Percentiles rank a stretch among this genome's conserved stretches.
Evolutionary conservation across 73 alveolate species (phyloP).

Genomic region (Uronychia setigera): DNA sequence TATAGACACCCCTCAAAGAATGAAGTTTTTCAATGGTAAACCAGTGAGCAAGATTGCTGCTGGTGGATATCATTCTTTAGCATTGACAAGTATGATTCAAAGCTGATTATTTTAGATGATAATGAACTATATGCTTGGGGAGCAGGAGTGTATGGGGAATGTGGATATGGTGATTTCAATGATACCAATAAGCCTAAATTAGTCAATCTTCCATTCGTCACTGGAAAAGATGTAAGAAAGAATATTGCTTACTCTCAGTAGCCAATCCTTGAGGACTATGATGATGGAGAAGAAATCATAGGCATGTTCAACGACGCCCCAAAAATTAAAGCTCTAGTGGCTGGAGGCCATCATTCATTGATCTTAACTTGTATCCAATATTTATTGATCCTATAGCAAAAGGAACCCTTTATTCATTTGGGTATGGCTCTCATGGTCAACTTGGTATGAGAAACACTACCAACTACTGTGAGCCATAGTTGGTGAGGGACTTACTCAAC

Average conservation of each 20-base stretch:
- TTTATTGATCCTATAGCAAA: constrained; percentile 21
- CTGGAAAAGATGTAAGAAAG: constrained; percentile 21
- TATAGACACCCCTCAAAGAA: constrained; percentile 78
- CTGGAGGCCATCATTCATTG: constrained; percentile 97
- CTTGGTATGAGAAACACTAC: constrained; percentile 89
- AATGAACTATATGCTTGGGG: constrained; percentile 95
- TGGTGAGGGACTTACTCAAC: constrained; percentile 84
- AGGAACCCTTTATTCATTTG: constrained; percentile 95
- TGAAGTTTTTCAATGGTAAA: constrained; percentile 68
- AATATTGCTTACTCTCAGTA: background rate
- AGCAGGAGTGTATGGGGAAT: constrained; percentile 95
- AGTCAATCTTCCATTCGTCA: constrained; percentile 63
- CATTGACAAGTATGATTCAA: constrained; percentile 64
- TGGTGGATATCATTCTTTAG: constrained; percentile 98
- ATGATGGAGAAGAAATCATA: constrained; percentile 25
- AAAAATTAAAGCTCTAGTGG: constrained; percentile 75
- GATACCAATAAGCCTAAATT: constrained; percentile 69
- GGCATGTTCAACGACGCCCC: constrained; percentile 26
- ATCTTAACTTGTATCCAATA: constrained; percentile 70
- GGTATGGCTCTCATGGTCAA: constrained; percentile 97
- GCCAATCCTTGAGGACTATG: constrained; percentile 22
- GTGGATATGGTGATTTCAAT: constrained; percentile 89
- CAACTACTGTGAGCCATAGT: constrained; percentile 82
- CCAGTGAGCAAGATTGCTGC: constrained; percentile 79
- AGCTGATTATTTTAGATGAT: constrained; percentile 45